phyloP scores from a whole-genome alignment of 140 eudicot species.

The Flaveria floridana region DNA sequence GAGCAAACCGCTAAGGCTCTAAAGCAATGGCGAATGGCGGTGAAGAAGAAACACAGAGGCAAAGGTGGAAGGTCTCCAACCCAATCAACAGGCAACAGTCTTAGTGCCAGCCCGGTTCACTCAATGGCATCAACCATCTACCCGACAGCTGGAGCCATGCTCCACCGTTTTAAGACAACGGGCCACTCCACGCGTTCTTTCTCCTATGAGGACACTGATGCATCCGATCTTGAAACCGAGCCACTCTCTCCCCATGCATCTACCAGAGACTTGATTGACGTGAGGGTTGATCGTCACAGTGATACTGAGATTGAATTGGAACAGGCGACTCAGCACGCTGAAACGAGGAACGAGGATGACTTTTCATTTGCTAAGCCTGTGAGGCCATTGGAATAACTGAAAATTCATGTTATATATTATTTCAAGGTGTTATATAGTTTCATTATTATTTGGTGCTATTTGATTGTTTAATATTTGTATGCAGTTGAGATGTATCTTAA shows the following conservation, averaged over 20 bases:
- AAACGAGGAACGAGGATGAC: conserved; percentile 42
- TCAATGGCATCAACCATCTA: conserved; percentile 47
- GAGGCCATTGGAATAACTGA: conserved; percentile 7
- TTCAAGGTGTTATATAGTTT: neutral
- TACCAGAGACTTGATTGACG: conserved; percentile 39
- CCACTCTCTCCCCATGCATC: conserved; percentile 49
- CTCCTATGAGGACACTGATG: conserved; percentile 41
- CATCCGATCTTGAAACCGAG: conserved; percentile 54
- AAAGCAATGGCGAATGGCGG: conserved; percentile 63
- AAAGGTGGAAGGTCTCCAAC: conserved; percentile 40
- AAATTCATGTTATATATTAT: neutral
- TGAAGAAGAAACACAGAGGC: conserved; percentile 51
- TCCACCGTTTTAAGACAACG: conserved; percentile 76
- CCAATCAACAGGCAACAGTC: conserved; percentile 39
- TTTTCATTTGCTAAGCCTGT: conserved; percentile 63
- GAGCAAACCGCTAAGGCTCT: conserved; percentile 75
- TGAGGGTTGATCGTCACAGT: conserved; percentile 38
- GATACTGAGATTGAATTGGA: conserved; percentile 43
- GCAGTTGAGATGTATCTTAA: too few species aligned
- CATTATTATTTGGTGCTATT: neutral
- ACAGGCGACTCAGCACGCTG: conserved; percentile 24
- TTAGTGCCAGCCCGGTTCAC: conserved; percentile 43
- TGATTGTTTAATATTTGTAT: neutral
- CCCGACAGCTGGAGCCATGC: conserved; percentile 34
- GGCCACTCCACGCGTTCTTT: conserved; percentile 64